A percentile compares a stretch with the other conserved stretches of the same genome.
phyloP scores from a whole-genome alignment of 495 filamentous ascomycete genomes.

The Emericellopsis terricola region DNA sequence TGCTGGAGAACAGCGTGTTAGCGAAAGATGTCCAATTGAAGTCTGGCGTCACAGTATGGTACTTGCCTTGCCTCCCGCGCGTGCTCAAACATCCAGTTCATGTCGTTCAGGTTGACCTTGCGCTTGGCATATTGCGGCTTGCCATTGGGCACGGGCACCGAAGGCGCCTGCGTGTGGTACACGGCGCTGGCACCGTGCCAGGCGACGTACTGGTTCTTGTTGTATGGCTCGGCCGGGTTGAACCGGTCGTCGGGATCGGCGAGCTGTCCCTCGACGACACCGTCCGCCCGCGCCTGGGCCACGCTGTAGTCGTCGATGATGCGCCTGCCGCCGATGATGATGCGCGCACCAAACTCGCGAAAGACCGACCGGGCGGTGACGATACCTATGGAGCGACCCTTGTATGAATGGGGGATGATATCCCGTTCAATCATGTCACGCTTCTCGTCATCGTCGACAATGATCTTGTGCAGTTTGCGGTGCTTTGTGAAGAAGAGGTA shows the following conservation, averaged over 20 bases:
- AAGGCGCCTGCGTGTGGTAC: slow-evolving; percentile 69
- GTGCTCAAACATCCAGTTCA: slow-evolving; percentile 97
- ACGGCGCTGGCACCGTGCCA: slow-evolving; percentile 95
- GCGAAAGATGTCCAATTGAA: background rate
- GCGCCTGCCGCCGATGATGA: slow-evolving; percentile 76
- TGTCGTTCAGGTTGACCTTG: slow-evolving; percentile 72
- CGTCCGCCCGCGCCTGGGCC: slow-evolving; percentile 53
- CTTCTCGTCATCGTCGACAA: slow-evolving; percentile 84
- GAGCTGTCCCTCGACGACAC: slow-evolving; percentile 75
- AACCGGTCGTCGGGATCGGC: slow-evolving; percentile 73
- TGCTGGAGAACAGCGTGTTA: slow-evolving; percentile 27
- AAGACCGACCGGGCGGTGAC: slow-evolving; percentile 95
- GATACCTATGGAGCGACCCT: slow-evolving; percentile 91
- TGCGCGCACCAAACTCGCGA: slow-evolving; percentile 85
- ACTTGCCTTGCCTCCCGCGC: slow-evolving; percentile 72
- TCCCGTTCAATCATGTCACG: slow-evolving; percentile 84
- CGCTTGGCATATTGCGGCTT: slow-evolving; percentile 64
- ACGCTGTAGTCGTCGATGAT: slow-evolving; percentile 85
- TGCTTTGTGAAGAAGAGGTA: slow-evolving; percentile 98
- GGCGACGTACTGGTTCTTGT: slow-evolving; percentile 91
- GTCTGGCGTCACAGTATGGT: background rate
- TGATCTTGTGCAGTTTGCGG: slow-evolving; percentile 85
- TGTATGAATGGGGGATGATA: slow-evolving; percentile 94
- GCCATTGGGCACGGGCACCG: slow-evolving; percentile 55
- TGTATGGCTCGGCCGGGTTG: slow-evolving; percentile 59